Percentiles rank a stretch among this genome's conserved stretches.
Evolutionary conservation across 805 yeast genomes (phyloP).

Genomic region (Nakazawaea populi): DNA sequence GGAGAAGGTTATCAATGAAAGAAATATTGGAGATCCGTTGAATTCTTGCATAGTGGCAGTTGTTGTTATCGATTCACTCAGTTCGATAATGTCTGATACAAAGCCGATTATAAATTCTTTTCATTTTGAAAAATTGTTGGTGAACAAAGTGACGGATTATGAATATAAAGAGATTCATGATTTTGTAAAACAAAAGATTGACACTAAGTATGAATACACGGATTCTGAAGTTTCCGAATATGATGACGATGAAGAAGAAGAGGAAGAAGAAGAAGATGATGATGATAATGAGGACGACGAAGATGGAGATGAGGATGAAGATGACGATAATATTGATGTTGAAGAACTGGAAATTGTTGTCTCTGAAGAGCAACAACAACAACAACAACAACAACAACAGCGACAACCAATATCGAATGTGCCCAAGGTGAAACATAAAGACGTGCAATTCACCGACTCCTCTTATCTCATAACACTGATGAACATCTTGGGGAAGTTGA

Average conservation of each 20-base stretch:
- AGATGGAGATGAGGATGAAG: conserved; percentile 1
- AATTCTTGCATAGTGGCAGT: conserved; percentile 1
- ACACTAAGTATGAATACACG: background rate
- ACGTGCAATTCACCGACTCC: conserved; percentile 1
- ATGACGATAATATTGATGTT: background rate
- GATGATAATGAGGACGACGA: background rate
- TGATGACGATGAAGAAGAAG: background rate
- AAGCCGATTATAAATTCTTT: conserved; percentile 5
- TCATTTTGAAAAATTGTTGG: background rate
- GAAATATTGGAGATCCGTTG: conserved; percentile 1
- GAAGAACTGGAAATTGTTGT: background rate
- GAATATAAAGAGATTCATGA: background rate
- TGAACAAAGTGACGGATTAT: background rate
- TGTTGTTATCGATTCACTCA: conserved; percentile 2
- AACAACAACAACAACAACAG: too few species aligned
- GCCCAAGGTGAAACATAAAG: background rate
- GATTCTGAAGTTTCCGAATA: background rate
- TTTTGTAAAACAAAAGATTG: background rate
- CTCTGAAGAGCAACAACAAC: too few species aligned
- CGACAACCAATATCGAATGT: background rate
- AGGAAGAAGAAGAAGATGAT: background rate
- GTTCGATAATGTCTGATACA: background rate
- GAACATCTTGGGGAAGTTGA: conserved; percentile 1
- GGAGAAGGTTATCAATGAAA: background rate
- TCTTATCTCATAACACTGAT: conserved; percentile 5